Conservation (phyloP, 768 basidiomycete genomes). For the Trametes cubensis region DNA sequence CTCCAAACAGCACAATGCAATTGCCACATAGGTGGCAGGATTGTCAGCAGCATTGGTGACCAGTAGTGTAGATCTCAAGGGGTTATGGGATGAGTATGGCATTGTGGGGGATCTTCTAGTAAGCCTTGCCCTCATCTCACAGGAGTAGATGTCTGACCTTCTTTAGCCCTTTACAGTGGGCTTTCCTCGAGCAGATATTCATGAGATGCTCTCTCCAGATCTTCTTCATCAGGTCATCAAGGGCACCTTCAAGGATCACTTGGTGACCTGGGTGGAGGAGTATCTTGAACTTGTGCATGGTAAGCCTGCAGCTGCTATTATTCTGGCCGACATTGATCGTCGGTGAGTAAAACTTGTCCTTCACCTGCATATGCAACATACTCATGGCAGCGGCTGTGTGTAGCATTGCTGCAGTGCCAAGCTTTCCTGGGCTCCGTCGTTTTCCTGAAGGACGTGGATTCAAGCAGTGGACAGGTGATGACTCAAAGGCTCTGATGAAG, state of each 20-base stretch:
- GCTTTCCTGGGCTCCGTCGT: slow-evolving; percentile 25
- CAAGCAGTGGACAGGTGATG: slow-evolving; percentile 35
- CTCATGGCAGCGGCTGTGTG: neutral
- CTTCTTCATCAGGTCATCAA: slow-evolving; percentile 32
- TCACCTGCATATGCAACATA: neutral
- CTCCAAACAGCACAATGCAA: too few relatives aligned
- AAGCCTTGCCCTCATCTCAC: neutral
- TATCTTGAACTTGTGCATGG: slow-evolving; percentile 13
- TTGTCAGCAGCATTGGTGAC: too few relatives aligned
- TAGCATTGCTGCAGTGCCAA: slow-evolving; percentile 20
- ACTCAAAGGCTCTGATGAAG: slow-evolving; percentile 35
- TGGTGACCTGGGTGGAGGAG: slow-evolving; percentile 28
- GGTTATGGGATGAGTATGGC: slow-evolving; percentile 15
- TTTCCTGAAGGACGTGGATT: slow-evolving; percentile 31
- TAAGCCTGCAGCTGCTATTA: slow-evolving; percentile 3
- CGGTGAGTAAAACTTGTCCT: slow-evolving; percentile 9
- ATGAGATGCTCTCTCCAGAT: slow-evolving; percentile 26
- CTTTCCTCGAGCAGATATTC: slow-evolving; percentile 26
- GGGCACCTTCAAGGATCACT: slow-evolving; percentile 31
- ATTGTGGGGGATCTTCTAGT: slow-evolving; percentile 11
- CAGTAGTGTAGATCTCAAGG: neutral
- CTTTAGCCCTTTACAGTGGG: slow-evolving; percentile 26
- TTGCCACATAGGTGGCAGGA: too few relatives aligned
- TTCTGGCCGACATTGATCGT: slow-evolving; percentile 26
- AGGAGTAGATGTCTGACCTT: neutral